Evolutionary conservation across 805 yeast species (phyloP), one percentile per base, ranked within the genome.

Genomic region (Lachancea meyersii): DNA sequence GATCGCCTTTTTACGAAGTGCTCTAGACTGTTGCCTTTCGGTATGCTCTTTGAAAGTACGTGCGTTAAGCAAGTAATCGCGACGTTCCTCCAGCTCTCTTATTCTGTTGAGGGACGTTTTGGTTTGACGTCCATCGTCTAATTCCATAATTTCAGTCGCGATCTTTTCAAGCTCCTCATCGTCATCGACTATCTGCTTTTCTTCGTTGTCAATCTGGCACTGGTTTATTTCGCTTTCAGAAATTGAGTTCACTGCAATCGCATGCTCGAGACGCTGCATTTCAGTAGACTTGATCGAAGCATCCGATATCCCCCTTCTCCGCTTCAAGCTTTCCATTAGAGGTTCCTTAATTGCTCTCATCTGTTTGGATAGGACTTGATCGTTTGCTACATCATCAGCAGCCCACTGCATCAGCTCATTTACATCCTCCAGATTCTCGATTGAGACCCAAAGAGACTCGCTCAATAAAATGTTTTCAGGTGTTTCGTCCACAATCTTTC

Each of bases 311-410:
- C 10, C 32, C 24, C 22, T 4, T 14, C 37, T 32, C 31, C 24
- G 23, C 14, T 27, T 6, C 8, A 37, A n/a, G n/a, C 35, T 23
- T 21, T 40, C 23, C 18, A 30, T 26, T 19, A 84, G 70, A 14
- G 74, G 71, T 9, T 76, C 82, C 48, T 75, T 72, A 19, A 79
- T 70, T 3, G 64, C 61, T 6, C 64, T 57, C 33, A 86, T 58
- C 52, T 84, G 94, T 51, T 80, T 82, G 31, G 76, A 65, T 36
- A 89, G 69, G 28, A 66, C 70, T 14, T 78, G 71, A 55, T 88
- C 97, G 35, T 95, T 67, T 40, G 66, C 68, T 2, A 96, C 96
- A 73, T 81, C 77, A 3, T 76, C 79, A 51, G 82, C 80, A 38
- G 88, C 66, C 86, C 91, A 82, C n/a, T 63, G 58, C 7, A 80